These are phyloP conservation scores for Coemansia sp. DNA, from an alignment of 192 early-diverging fungal genomes.

Conservation along the genomic window DNA sequence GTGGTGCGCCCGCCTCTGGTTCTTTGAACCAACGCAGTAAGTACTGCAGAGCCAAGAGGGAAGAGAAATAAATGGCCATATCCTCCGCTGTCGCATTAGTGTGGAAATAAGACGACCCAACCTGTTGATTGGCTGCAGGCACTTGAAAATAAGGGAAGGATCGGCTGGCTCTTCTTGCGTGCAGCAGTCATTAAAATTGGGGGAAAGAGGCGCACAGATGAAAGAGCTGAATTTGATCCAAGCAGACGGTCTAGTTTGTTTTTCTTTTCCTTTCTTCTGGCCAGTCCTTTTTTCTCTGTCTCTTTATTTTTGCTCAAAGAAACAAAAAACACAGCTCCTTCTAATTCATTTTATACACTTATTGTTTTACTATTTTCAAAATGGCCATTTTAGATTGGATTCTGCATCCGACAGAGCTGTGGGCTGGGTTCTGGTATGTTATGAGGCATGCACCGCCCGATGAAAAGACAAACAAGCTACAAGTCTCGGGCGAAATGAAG, in stretches of 20 bases:
- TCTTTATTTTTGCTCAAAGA: not conserved
- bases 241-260: not conserved
- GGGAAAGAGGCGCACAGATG: not conserved
- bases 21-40: too few species aligned
- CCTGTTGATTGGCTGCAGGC: not conserved
- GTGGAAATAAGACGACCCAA: too few species aligned
- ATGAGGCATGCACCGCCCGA: conserved; percentile 58
- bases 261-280: not conserved
- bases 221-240: not conserved
- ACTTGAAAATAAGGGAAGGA: not conserved
- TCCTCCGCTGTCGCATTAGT: too few species aligned
- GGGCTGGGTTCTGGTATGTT: conserved; percentile 75
- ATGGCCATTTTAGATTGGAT: conserved; percentile 68
- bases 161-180: not conserved
- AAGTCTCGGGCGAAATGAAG: conserved; percentile 58
- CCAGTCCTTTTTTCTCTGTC: not conserved
- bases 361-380: conserved; percentile 2
- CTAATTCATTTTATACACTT: not conserved
- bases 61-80: too few species aligned
- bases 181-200: not conserved
- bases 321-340: not conserved
- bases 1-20: too few species aligned
- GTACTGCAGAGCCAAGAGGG: too few species aligned
- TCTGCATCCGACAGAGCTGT: conserved; percentile 82
- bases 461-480: conserved; percentile 57